Conservation (phyloP, 805 yeast species). For the Maudiozyma barnettii region DNA sequence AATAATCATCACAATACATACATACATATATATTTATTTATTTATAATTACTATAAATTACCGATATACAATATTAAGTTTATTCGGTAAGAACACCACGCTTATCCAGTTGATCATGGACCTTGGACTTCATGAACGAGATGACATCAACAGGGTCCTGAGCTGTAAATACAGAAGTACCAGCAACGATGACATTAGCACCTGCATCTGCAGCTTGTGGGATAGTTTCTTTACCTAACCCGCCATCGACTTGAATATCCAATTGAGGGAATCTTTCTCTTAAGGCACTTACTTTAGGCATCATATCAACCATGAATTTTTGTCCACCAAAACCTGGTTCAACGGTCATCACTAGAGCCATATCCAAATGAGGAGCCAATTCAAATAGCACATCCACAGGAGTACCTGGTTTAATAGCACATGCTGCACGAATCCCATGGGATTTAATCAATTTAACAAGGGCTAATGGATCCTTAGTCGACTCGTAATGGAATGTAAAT, state of each 20-base stretch:
- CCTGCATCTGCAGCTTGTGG: conserved; percentile 91
- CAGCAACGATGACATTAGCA: conserved; percentile 96
- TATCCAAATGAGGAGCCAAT: conserved; percentile 68
- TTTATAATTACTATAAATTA: not conserved
- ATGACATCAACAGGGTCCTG: conserved; percentile 71
- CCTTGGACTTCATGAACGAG: conserved; percentile 53
- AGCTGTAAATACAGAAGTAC: conserved; percentile 87
- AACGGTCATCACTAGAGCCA: conserved; percentile 97
- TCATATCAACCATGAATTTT: conserved; percentile 88
- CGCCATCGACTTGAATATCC: conserved; percentile 95
- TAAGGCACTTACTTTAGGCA: conserved; percentile 82
- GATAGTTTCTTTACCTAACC: conserved; percentile 78
- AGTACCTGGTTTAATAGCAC: conserved; percentile 91
- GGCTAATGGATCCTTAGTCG: conserved; percentile 67
- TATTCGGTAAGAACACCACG: conserved; percentile 33
- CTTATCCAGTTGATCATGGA: conserved; percentile 38
- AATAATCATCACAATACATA: not conserved
- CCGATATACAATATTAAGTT: not conserved
- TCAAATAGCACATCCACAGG: conserved; percentile 74
- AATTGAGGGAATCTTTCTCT: conserved; percentile 66
- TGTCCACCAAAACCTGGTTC: conserved; percentile 99
- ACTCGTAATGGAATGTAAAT: conserved; percentile 92
- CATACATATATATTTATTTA: not conserved
- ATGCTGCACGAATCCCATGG: conserved; percentile 85
- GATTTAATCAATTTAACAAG: conserved; percentile 67